A percentile compares a stretch with the other conserved stretches of the same genome.
phyloP scores from a whole-genome alignment of 1,284 basidiomycete species.

The Trichosporon sp. region DNA sequence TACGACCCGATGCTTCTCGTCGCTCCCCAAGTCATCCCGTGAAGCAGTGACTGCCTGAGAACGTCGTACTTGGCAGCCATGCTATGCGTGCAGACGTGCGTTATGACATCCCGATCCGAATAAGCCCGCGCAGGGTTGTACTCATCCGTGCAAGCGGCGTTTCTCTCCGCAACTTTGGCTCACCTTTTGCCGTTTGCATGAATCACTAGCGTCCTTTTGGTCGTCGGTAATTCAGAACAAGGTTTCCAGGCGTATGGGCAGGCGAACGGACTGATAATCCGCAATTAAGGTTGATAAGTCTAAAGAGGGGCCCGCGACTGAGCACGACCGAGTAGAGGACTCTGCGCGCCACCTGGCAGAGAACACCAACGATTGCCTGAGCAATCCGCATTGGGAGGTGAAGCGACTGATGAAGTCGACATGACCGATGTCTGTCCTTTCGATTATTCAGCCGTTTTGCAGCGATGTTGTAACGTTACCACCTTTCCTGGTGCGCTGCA shows the following conservation, averaged over 20 bases:
- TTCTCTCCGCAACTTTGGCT: neutral
- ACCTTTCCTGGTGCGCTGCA: neutral
- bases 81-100: too few relatives aligned
- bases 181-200: neutral
- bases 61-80: too few relatives aligned
- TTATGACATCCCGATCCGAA: too few relatives aligned
- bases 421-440: too few relatives aligned
- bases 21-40: too few relatives aligned
- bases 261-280: neutral
- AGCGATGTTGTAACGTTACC: neutral
- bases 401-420: too few relatives aligned
- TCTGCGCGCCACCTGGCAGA: neutral
- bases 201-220: neutral
- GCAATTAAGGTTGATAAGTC: constrained; percentile 1
- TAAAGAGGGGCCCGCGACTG: neutral
- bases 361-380: too few relatives aligned
- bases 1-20: too few relatives aligned
- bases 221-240: neutral
- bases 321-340: neutral
- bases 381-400: too few relatives aligned
- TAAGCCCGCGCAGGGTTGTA: neutral
- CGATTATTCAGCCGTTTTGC: neutral
- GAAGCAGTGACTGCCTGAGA: too few relatives aligned
- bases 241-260: neutral
- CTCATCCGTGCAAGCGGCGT: neutral